Conservation (phyloP, 352 stramenopile species). For the Phytophthora sojae region DNA sequence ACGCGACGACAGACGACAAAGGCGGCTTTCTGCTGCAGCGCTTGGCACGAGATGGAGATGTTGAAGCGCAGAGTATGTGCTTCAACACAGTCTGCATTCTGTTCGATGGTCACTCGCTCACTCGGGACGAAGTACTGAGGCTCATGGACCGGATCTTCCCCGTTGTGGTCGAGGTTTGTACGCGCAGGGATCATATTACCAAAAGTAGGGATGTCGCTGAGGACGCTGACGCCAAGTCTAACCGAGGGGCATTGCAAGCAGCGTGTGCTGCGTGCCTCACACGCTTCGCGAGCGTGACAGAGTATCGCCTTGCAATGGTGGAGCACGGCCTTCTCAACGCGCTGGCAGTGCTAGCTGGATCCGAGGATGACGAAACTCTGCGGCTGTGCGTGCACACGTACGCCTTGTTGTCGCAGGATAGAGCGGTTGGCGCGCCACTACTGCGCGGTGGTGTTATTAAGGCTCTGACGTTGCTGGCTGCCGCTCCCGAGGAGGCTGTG, state of each 20-base stretch:
- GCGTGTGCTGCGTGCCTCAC: slow-evolving; percentile 73
- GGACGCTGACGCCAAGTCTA: slow-evolving; percentile 6
- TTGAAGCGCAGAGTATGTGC: slow-evolving; percentile 54
- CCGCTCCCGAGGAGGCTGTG: slow-evolving; percentile 74
- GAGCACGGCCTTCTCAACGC: slow-evolving; percentile 55
- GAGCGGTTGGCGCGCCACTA: slow-evolving; percentile 53
- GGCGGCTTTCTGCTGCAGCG: slow-evolving; percentile 42
- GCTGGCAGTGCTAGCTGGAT: slow-evolving; percentile 58
- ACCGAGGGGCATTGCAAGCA: slow-evolving; percentile 39
- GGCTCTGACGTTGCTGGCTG: slow-evolving; percentile 69
- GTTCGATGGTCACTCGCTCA: slow-evolving; percentile 65
- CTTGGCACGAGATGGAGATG: slow-evolving; percentile 43
- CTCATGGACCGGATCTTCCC: slow-evolving; percentile 57
- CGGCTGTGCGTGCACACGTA: slow-evolving; percentile 75
- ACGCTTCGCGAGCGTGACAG: slow-evolving; percentile 65
- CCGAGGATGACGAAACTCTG: slow-evolving; percentile 61
- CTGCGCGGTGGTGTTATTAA: slow-evolving; percentile 74
- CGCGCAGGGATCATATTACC: background rate
- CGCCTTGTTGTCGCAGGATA: slow-evolving; percentile 60
- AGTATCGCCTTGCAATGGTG: slow-evolving; percentile 63
- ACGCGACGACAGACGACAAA: slow-evolving; percentile 30
- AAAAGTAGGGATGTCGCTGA: background rate
- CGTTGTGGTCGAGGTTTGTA: slow-evolving; percentile 54
- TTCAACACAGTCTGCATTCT: slow-evolving; percentile 74
- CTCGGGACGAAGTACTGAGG: slow-evolving; percentile 41